Evolutionary conservation across 306 rosid species (phyloP).

Genomic region (Cicer cuneatum): DNA sequence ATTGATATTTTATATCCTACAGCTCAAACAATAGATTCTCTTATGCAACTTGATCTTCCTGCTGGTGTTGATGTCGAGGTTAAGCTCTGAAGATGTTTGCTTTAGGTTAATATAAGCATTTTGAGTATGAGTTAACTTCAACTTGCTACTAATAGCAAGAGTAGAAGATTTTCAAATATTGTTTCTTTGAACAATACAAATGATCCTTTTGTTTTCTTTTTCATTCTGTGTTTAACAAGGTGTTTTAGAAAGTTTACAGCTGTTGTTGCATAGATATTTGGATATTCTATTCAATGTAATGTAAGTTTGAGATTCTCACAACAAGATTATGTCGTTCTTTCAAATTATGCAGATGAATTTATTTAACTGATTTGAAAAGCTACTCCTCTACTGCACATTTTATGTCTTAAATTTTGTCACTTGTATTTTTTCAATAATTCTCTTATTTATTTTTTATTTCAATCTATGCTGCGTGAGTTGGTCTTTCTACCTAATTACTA

Average conservation of each 20-base stretch:
- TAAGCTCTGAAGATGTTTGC: constrained; percentile 66
- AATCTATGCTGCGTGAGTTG: no score
- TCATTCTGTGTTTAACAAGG: neutral
- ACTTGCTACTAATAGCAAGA: constrained; percentile 23
- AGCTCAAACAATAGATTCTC: constrained; percentile 92
- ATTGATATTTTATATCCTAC: constrained; percentile 95
- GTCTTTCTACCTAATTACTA: neutral
- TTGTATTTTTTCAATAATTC: no score
- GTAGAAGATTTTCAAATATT: constrained; percentile 3
- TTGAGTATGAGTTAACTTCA: constrained; percentile 37
- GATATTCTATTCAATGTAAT: constrained; percentile 28
- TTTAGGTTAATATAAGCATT: constrained; percentile 34
- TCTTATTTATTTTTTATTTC: no score
- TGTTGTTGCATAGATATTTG: constrained; percentile 42
- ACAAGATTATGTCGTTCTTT: neutral
- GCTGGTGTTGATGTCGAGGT: constrained; percentile 99
- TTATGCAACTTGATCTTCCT: constrained; percentile 96
- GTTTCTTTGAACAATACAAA: constrained; percentile 19
- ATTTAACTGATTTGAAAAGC: neutral
- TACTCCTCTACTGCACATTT: no score
- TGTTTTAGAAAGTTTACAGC: neutral
- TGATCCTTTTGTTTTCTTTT: neutral
- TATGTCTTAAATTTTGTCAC: no score
- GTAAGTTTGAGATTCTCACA: constrained; percentile 22
- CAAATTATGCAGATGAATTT: constrained; percentile 19